These are phyloP conservation scores for Oryza australiensis DNA, from an alignment of 176 grass and related monocot genomes.

Conservation along the genomic window DNA sequence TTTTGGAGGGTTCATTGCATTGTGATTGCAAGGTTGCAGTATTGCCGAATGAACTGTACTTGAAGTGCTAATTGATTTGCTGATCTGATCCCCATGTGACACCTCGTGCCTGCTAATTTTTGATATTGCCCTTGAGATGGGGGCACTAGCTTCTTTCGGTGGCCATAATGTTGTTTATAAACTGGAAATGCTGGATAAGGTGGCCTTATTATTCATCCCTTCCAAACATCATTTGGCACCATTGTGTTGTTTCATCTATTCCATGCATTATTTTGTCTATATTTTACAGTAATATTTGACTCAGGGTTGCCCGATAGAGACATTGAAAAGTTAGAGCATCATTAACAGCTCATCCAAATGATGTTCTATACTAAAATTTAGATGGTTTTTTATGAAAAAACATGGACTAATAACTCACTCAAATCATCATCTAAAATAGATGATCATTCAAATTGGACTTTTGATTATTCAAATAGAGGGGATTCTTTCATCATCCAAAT, in stretches of 20 bases:
- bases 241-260: not conserved
- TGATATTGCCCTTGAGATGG: slow-evolving; percentile 5
- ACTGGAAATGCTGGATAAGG: slow-evolving; percentile 15
- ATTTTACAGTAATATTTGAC: not conserved
- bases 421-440: no score
- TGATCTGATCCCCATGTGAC: slow-evolving; percentile 44
- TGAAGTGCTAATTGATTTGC: not conserved
- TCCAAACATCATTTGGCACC: slow-evolving; percentile 3
- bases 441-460: no score
- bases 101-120: slow-evolving; percentile 16
- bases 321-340: not conserved
- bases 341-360: no score
- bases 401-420: no score
- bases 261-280: not conserved
- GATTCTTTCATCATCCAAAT: no score
- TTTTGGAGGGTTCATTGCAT: not conserved
- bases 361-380: no score
- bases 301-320: not conserved
- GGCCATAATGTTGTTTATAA: slow-evolving; percentile 11
- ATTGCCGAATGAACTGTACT: slow-evolving; percentile 1
- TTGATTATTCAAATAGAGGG: no score
- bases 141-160: slow-evolving; percentile 32
- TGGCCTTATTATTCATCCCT: not conserved
- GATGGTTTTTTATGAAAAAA: no score
- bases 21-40: slow-evolving; percentile 21